Evolutionary conservation across 768 basidiomycete species (phyloP).

Genomic region (Hericium rajendrae): DNA sequence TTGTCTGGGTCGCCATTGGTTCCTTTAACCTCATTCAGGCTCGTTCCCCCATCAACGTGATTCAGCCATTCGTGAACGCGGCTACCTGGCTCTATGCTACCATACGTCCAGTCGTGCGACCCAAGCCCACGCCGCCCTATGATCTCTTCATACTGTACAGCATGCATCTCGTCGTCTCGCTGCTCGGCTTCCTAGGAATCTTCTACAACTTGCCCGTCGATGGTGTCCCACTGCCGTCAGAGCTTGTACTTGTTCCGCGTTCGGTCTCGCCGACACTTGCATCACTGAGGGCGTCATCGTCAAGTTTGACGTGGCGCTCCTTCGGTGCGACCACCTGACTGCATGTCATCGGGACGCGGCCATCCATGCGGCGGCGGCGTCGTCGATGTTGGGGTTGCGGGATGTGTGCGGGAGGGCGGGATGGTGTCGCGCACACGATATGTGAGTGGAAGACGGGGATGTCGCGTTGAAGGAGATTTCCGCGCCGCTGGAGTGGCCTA

Average conservation of each 20-base stretch:
- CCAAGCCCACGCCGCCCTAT: slow-evolving; percentile 47
- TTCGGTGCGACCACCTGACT: no score
- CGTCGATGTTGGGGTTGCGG: no score
- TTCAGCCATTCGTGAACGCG: slow-evolving; percentile 39
- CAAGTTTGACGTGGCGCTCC: no score
- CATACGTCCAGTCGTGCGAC: slow-evolving; percentile 41
- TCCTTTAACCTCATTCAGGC: slow-evolving; percentile 39
- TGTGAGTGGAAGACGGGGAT: no score
- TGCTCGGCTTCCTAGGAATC: slow-evolving; percentile 43
- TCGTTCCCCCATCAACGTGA: slow-evolving; percentile 15
- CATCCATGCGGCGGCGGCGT: no score
- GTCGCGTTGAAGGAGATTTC: no score
- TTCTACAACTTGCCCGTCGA: slow-evolving; percentile 41
- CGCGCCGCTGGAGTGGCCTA: no score
- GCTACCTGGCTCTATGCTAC: slow-evolving; percentile 60
- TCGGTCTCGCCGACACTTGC: no score
- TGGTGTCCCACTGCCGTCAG: slow-evolving; percentile 32
- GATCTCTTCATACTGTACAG: slow-evolving; percentile 56
- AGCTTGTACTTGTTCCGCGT: slow-evolving; percentile 17
- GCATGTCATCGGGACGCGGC: no score
- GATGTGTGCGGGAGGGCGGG: no score
- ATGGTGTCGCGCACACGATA: no score
- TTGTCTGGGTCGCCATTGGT: slow-evolving; percentile 53
- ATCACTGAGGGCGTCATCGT: no score
- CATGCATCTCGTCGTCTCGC: slow-evolving; percentile 33